Evolutionary conservation across 2,329 filamentous ascomycete genomes (phyloP).

Genomic region (Aspergillus sp.): DNA sequence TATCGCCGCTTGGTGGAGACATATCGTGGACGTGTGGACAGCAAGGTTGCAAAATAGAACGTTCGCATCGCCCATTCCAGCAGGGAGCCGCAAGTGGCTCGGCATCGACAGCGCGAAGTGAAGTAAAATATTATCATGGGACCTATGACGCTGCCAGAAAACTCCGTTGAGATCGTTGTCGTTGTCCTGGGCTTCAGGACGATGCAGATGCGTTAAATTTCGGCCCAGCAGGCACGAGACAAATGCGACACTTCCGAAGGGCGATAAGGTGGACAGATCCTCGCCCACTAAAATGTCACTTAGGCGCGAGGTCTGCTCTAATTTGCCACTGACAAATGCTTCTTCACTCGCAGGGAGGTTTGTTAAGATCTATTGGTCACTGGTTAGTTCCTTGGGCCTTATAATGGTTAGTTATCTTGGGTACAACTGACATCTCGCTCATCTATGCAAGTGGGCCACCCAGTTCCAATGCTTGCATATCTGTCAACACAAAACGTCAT

Average conservation of each 20-base stretch:
- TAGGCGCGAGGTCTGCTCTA: slow-evolving; percentile 70
- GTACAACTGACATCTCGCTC: slow-evolving; percentile 68
- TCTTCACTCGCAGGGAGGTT: slow-evolving; percentile 82
- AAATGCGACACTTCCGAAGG: slow-evolving; percentile 77
- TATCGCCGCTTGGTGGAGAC: slow-evolving; percentile 95
- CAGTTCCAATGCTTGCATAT: slow-evolving; percentile 92
- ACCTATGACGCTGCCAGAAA: slow-evolving; percentile 92
- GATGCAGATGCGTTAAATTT: slow-evolving; percentile 87
- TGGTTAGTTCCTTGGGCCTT: slow-evolving; percentile 19
- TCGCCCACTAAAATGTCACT: slow-evolving; percentile 55
- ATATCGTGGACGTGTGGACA: slow-evolving; percentile 94
- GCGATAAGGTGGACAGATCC: slow-evolving; percentile 71
- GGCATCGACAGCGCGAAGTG: slow-evolving; percentile 86
- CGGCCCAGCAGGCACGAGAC: slow-evolving; percentile 89
- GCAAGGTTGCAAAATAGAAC: slow-evolving; percentile 95
- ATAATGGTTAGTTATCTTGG: not conserved
- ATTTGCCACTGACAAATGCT: slow-evolving; percentile 75
- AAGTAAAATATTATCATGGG: slow-evolving; percentile 84
- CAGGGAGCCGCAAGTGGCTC: slow-evolving; percentile 73
- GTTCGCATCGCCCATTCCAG: slow-evolving; percentile 74
- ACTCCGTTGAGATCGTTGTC: slow-evolving; percentile 87
- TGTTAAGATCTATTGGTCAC: slow-evolving; percentile 64
- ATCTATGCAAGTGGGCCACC: slow-evolving; percentile 94
- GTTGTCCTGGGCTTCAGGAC: slow-evolving; percentile 75
- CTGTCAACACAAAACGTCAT: slow-evolving; percentile 87